phyloP scores from a whole-genome alignment of 345 rosid species.

The Citrus sp. region DNA sequence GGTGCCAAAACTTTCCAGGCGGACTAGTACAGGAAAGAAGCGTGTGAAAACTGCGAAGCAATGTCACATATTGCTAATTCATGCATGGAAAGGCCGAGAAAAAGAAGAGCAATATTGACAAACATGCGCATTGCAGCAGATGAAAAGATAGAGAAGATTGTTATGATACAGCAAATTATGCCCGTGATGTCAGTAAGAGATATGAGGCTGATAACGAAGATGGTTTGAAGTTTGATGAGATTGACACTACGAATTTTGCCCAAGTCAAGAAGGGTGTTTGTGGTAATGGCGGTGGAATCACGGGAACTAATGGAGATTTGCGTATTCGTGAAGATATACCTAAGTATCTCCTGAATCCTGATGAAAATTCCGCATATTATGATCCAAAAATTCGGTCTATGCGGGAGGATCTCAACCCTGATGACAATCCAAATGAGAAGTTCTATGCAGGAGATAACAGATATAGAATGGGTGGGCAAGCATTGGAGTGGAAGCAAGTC shows the following conservation, averaged over 20 bases:
- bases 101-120: slow-evolving; percentile 59
- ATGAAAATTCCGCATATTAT: slow-evolving; percentile 59
- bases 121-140: slow-evolving; percentile 73
- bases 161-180: slow-evolving; percentile 58
- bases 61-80: slow-evolving; percentile 31
- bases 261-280: slow-evolving; percentile 88
- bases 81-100: slow-evolving; percentile 72
- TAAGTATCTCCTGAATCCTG: slow-evolving; percentile 58
- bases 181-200: slow-evolving; percentile 50
- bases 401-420: slow-evolving; percentile 50
- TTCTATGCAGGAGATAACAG: neutral
- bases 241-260: slow-evolving; percentile 87
- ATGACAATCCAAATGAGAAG: neutral
- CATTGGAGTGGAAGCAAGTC: slow-evolving; percentile 57
- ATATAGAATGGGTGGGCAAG: slow-evolving; percentile 55
- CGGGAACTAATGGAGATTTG: slow-evolving; percentile 79
- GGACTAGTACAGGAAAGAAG: neutral
- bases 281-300: slow-evolving; percentile 90
- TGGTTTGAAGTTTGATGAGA: slow-evolving; percentile 76
- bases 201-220: slow-evolving; percentile 44
- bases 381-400: slow-evolving; percentile 66
- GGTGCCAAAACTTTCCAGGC: neutral
- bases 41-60: slow-evolving; percentile 59
- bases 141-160: slow-evolving; percentile 70
- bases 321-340: slow-evolving; percentile 63